A percentile compares a stretch with the other conserved stretches of the same genome.
Conservation (phyloP, 1,284 basidiomycete genomes). For the Sanghuangporus weigelae region DNA sequence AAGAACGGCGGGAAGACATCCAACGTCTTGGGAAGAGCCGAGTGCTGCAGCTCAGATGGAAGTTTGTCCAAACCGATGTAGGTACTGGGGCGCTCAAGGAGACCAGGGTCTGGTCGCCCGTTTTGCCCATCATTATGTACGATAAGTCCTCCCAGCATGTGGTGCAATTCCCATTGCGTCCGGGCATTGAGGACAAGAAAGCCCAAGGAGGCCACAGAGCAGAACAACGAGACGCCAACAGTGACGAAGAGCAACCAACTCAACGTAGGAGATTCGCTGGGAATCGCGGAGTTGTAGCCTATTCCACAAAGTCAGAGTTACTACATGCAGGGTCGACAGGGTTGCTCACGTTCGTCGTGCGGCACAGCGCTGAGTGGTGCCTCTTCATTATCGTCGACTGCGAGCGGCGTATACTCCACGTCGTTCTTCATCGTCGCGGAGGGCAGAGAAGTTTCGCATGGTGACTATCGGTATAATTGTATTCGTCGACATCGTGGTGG, state of each 20-base stretch:
- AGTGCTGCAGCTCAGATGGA: slow-evolving; percentile 10
- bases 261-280: not conserved
- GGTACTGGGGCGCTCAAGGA: slow-evolving; percentile 10
- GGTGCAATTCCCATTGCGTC: slow-evolving; percentile 8
- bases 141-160: slow-evolving; percentile 9
- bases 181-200: slow-evolving; percentile 8
- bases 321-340: not conserved
- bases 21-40: slow-evolving; percentile 12
- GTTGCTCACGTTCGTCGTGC: not conserved
- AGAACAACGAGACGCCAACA: not conserved
- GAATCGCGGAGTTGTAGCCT: not conserved
- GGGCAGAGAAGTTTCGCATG: not conserved
- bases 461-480: not conserved
- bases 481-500: not conserved
- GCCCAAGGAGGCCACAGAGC: slow-evolving; percentile 5
- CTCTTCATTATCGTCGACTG: not conserved
- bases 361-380: not conserved
- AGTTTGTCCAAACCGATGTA: slow-evolving; percentile 18
- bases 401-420: slow-evolving; percentile 5
- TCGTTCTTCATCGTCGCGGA: slow-evolving; percentile 2
- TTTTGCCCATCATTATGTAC: not conserved
- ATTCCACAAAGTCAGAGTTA: not conserved
- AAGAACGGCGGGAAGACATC: slow-evolving; percentile 17
- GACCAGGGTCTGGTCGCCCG: slow-evolving; percentile 11
- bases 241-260: not conserved